These are phyloP conservation scores for Aureobasidium sp. DNA, from an alignment of 2,329 filamentous ascomycete genomes.

Conservation along the genomic window DNA sequence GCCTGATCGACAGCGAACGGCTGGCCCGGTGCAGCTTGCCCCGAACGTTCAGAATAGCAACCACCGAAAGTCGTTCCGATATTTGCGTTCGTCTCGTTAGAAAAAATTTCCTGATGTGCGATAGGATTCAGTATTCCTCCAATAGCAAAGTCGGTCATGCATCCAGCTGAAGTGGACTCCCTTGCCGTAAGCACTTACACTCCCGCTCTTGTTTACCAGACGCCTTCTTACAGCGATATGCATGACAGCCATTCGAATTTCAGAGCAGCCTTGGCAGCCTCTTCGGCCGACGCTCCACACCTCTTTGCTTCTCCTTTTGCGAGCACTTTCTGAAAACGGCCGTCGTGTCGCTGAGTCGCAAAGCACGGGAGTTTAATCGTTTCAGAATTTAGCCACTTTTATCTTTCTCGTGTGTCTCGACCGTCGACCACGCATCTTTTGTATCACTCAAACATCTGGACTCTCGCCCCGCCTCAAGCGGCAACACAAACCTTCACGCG, in stretches of 20 bases:
- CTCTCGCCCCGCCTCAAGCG: background rate
- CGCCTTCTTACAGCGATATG: background rate
- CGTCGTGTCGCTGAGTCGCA: background rate
- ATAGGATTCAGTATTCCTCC: background rate
- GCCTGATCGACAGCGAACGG: background rate
- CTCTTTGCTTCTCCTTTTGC: background rate
- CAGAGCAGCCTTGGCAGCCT: no score
- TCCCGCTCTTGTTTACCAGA: background rate
- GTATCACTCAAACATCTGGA: background rate
- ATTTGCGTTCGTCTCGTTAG: background rate
- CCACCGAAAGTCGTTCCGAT: conserved; percentile 2
- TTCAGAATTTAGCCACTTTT: background rate
- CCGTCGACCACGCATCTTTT: background rate
- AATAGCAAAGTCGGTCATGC: background rate
- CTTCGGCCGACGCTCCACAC: background rate
- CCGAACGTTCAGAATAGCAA: background rate
- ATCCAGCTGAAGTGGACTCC: background rate
- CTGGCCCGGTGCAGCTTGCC: background rate
- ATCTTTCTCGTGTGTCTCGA: background rate
- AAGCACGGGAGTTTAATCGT: background rate
- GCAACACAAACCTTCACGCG: background rate
- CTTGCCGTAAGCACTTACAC: background rate
- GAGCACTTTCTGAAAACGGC: background rate
- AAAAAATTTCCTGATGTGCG: background rate
- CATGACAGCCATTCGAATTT: background rate